These are phyloP conservation scores for Trichoderma sp. DNA, from an alignment of 2,329 filamentous ascomycete species.

Conservation along the genomic window DNA sequence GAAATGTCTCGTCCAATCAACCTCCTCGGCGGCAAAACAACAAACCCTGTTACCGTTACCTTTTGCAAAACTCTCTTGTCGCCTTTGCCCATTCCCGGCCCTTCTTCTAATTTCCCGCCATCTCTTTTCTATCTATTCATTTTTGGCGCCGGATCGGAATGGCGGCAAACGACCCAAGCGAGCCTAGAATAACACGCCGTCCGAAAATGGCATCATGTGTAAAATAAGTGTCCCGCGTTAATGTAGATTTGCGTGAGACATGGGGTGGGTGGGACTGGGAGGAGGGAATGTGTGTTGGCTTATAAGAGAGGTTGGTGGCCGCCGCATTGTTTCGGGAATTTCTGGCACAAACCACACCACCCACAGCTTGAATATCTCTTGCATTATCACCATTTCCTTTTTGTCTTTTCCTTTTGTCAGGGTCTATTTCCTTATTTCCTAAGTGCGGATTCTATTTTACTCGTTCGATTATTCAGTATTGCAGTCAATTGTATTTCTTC, in stretches of 20 bases:
- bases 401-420: slow-evolving; percentile 27
- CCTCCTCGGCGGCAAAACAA: not conserved
- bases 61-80: not conserved
- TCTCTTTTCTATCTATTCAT: not conserved
- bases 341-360: slow-evolving; percentile 5
- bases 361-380: slow-evolving; percentile 13
- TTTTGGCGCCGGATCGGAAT: not conserved
- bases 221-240: not conserved
- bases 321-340: not conserved
- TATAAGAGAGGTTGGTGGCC: slow-evolving; percentile 19
- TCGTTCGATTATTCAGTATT: slow-evolving; percentile 25
- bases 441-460: slow-evolving; percentile 21
- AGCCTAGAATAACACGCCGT: not conserved
- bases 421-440: slow-evolving; percentile 25
- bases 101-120: not conserved
- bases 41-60: not conserved
- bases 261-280: not conserved
- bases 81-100: not conserved
- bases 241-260: slow-evolving; percentile 13
- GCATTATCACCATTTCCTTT: slow-evolving; percentile 25
- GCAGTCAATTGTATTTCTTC: not conserved
- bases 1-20: slow-evolving; percentile 13
- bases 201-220: not conserved
- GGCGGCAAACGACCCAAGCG: not conserved
- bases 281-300: not conserved